Evolutionary conservation across 1,139 yeast species (phyloP).

Genomic region (Suhomyces panamericanus): DNA sequence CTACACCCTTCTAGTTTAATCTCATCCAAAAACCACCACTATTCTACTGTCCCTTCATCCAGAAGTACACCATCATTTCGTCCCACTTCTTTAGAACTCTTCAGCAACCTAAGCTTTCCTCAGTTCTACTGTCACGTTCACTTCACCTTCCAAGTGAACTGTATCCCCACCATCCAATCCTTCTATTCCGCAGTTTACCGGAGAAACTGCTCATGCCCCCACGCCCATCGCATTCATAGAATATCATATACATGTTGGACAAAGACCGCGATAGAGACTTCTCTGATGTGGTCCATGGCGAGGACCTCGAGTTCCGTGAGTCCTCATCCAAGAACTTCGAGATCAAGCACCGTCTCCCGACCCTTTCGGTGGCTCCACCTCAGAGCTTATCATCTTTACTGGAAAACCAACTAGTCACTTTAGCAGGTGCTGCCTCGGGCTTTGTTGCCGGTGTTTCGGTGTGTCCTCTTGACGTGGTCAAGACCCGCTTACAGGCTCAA

Average conservation of each 20-base stretch:
- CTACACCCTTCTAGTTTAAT: too few relatives aligned
- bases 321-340: conserved; percentile 18
- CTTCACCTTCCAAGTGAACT: too few relatives aligned
- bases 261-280: conserved; percentile 25
- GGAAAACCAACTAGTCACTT: conserved; percentile 38
- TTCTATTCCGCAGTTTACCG: background rate
- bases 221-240: background rate
- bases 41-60: too few relatives aligned
- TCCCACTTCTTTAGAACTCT: too few relatives aligned
- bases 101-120: too few relatives aligned
- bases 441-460: conserved; percentile 49
- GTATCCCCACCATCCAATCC: background rate
- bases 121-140: too few relatives aligned
- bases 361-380: conserved; percentile 7
- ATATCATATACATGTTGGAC: background rate
- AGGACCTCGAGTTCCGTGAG: conserved; percentile 38
- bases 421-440: conserved; percentile 49
- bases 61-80: too few relatives aligned
- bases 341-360: conserved; percentile 7
- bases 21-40: too few relatives aligned
- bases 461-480: conserved; percentile 50
- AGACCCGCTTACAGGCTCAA: conserved; percentile 48
- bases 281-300: conserved; percentile 43
- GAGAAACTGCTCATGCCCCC: background rate
- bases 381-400: conserved; percentile 4